Base-by-base conservation (phyloP, 1,139 yeast species). In the Pichia sp. region DNA sequence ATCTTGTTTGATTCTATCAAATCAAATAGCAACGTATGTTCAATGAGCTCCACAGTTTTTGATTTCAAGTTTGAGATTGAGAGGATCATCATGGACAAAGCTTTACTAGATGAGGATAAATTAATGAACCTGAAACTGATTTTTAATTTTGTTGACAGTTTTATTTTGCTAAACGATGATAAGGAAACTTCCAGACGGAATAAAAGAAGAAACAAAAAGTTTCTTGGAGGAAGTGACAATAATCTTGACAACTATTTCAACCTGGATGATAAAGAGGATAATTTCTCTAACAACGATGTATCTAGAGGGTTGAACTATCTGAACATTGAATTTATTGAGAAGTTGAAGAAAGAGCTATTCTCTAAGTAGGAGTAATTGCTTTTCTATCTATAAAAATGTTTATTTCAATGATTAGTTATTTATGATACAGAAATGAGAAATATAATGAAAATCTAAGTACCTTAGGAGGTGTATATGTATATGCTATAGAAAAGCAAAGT, bases 121-220 rank as follows among this genome's bases (percentile, higher is more conserved):
- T 67, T 87, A 51, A 83, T 90, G 87, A 85, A 84, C 61, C 69
- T 87, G 57, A 77, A 79, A 57, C 67, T 88, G 45, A 69, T 88
- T 16, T 84, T 87, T 67, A 81, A 85, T 10, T 85, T 78, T 67
- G 77, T 82, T 30, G 89, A 84, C 54, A 68, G 69, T 47, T 55
- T 72, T 13, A 41, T 53, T 13, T 31, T 43, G 19, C 19, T 55
- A 23, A 32, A 55, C 44, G 34, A 57, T 23, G 26, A 43, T 40
- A 26, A 34, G 26, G 30, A 31, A 10, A n/a, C 46, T 31, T 44
- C 23, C 40, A 13, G 46, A 36, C 46, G 32, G 29, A 51, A 48
- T 11, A 50, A 49, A 47, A 54, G 49, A 36, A 49, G 44, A 23
- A 50, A 29, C 5, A 44, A 51, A 44, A 46, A 42, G 29, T 47